These are phyloP conservation scores for Thuja plicata DNA, from an alignment of 83 land plant species.

Conservation along the genomic window DNA sequence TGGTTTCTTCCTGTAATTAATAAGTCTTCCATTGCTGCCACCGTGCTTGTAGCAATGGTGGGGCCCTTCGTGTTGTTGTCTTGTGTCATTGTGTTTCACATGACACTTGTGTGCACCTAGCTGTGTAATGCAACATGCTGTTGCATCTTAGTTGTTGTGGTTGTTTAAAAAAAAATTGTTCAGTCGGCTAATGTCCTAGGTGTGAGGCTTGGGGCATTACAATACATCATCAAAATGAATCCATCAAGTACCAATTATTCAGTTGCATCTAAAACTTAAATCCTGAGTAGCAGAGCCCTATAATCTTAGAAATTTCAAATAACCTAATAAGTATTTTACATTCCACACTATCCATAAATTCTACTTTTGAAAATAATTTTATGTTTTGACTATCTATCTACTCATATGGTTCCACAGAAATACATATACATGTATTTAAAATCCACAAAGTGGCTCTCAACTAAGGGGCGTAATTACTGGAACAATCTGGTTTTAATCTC, in stretches of 20 bases:
- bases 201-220: no score
- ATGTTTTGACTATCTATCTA: not conserved
- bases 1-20: no score
- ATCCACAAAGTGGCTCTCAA: not conserved
- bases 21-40: no score
- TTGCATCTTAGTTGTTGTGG: no score
- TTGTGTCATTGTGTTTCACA: no score
- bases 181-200: no score
- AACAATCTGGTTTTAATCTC: not conserved
- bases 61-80: no score
- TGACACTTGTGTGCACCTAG: no score
- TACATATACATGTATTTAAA: not conserved
- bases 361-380: not conserved
- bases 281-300: not conserved
- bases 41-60: no score
- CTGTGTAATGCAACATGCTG: no score
- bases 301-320: not conserved
- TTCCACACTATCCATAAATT: not conserved
- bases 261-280: not conserved
- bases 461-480: not conserved
- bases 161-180: no score
- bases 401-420: not conserved
- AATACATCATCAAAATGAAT: not conserved
- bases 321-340: not conserved
- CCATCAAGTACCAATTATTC: not conserved